Conservation (phyloP, 805 yeast genomes). For the Ogataea pilisensis region DNA sequence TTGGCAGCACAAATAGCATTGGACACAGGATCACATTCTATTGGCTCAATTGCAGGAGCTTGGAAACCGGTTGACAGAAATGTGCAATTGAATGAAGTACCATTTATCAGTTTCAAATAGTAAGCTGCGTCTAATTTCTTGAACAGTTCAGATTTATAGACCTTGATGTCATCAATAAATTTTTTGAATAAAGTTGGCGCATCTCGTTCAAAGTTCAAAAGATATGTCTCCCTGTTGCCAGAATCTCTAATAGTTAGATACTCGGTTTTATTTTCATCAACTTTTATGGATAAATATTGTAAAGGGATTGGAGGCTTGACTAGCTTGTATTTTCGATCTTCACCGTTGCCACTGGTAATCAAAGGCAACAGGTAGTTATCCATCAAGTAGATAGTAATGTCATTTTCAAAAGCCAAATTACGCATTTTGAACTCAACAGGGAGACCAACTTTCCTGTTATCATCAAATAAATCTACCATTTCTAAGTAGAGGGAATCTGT, state of each 20-base stretch:
- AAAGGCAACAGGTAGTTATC: slow-evolving; percentile 29
- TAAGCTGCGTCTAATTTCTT: slow-evolving; percentile 14
- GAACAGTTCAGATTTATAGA: slow-evolving; percentile 20
- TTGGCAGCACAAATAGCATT: slow-evolving; percentile 7
- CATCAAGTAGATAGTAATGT: slow-evolving; percentile 39
- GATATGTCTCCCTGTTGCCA: slow-evolving; percentile 19
- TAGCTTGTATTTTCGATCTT: slow-evolving; percentile 16
- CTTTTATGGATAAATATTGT: slow-evolving; percentile 22
- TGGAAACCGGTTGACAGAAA: slow-evolving; percentile 2
- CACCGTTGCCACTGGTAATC: slow-evolving; percentile 17
- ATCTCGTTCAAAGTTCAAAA: slow-evolving; percentile 17
- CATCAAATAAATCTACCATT: slow-evolving; percentile 30
- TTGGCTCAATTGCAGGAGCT: slow-evolving; percentile 4
- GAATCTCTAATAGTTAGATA: slow-evolving; percentile 21
- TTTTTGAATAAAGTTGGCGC: slow-evolving; percentile 21
- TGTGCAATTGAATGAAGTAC: slow-evolving; percentile 20
- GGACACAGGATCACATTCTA: slow-evolving; percentile 12
- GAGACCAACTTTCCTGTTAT: slow-evolving; percentile 22
- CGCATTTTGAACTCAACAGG: slow-evolving; percentile 22
- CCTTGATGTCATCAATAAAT: slow-evolving; percentile 21
- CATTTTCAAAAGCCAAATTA: slow-evolving; percentile 35
- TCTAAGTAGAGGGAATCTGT: slow-evolving; percentile 27
- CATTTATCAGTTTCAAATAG: slow-evolving; percentile 20
- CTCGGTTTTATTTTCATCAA: slow-evolving; percentile 13
- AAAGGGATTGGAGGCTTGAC: slow-evolving; percentile 26